phyloP scores from a whole-genome alignment of 768 basidiomycete genomes.

The Pulveroboletus sp. region DNA sequence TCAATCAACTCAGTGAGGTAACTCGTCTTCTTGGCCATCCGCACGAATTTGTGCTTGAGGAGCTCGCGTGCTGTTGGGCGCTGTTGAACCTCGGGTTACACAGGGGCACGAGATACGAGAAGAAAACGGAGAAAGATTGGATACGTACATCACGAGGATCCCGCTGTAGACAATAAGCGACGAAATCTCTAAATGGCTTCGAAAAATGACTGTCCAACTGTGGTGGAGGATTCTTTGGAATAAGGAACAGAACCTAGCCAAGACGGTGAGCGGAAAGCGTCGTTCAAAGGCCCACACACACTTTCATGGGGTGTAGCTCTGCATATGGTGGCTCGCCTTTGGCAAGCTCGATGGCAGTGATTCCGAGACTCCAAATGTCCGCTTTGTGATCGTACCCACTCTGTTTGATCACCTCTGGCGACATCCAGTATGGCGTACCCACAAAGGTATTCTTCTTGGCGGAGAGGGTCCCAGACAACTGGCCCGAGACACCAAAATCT shows the following conservation, averaged over 20 bases:
- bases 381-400: constrained; percentile 99
- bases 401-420: constrained; percentile 99
- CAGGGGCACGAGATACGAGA: not conserved
- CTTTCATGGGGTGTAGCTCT: constrained; percentile 99
- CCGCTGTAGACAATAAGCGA: constrained; percentile 86
- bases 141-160: constrained; percentile 84
- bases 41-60: constrained; percentile 93
- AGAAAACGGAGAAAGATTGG: not conserved
- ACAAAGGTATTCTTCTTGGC: constrained; percentile 99
- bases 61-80: constrained; percentile 94
- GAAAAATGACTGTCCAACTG: constrained; percentile 88
- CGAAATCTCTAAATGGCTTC: constrained; percentile 92
- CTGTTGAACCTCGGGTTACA: constrained; percentile 39
- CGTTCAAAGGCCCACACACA: constrained; percentile 28
- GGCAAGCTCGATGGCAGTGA: constrained; percentile 96
- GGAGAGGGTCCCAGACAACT: constrained; percentile 87
- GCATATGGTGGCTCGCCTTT: constrained; percentile 98
- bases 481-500: constrained; percentile 98
- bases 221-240: constrained; percentile 96
- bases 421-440: constrained; percentile 99
- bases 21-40: constrained; percentile 90
- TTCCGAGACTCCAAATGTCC: constrained; percentile 98
- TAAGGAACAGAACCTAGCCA: constrained; percentile 87
- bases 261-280: not conserved
- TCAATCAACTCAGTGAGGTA: constrained; percentile 97